A percentile compares a stretch with the other conserved stretches of the same genome.
These are phyloP conservation scores for Aurantiochytrium sp. DNA, from an alignment of 108 stramenopile genomes.

Conservation along the genomic window DNA sequence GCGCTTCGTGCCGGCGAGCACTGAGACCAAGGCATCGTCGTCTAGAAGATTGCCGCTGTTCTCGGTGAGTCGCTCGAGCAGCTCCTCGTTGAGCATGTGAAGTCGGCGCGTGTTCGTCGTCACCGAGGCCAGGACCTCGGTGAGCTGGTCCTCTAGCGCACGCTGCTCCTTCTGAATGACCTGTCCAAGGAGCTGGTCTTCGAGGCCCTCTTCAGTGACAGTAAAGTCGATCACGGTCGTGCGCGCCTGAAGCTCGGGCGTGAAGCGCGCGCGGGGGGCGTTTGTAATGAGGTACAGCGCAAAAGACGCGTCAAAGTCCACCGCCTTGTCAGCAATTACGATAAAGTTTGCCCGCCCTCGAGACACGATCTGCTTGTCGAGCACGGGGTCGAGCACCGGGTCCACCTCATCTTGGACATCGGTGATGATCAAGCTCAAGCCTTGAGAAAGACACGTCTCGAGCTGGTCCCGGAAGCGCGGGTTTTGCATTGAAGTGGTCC, in stretches of 20 bases:
- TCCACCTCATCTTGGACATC: constrained; percentile 51
- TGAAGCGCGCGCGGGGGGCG: constrained; percentile 55
- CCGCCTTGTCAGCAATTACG: constrained; percentile 41
- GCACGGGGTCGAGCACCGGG: constrained; percentile 49
- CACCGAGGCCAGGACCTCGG: constrained; percentile 48
- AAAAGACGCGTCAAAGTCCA: constrained; percentile 50
- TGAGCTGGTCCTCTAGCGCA: constrained; percentile 52
- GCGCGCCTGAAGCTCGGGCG: constrained; percentile 52
- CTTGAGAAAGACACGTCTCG: constrained; percentile 51
- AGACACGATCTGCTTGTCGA: constrained; percentile 47
- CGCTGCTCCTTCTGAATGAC: constrained; percentile 55
- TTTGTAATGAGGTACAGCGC: constrained; percentile 57
- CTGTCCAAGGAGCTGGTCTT: constrained; percentile 54
- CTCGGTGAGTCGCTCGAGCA: constrained; percentile 47
- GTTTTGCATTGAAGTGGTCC: constrained; percentile 34
- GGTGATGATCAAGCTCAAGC: constrained; percentile 42
- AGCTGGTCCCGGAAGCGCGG: constrained; percentile 47
- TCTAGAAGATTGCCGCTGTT: constrained; percentile 56
- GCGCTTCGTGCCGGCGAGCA: constrained; percentile 51
- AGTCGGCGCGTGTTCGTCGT: constrained; percentile 45
- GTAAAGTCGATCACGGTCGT: constrained; percentile 58
- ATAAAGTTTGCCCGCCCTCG: constrained; percentile 47
- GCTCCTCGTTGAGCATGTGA: constrained; percentile 39
- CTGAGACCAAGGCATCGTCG: constrained; percentile 50
- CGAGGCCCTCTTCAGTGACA: constrained; percentile 51